These are phyloP conservation scores for Sporothrix phasma DNA, from an alignment of 2,329 filamentous ascomycete genomes.

Conservation along the genomic window DNA sequence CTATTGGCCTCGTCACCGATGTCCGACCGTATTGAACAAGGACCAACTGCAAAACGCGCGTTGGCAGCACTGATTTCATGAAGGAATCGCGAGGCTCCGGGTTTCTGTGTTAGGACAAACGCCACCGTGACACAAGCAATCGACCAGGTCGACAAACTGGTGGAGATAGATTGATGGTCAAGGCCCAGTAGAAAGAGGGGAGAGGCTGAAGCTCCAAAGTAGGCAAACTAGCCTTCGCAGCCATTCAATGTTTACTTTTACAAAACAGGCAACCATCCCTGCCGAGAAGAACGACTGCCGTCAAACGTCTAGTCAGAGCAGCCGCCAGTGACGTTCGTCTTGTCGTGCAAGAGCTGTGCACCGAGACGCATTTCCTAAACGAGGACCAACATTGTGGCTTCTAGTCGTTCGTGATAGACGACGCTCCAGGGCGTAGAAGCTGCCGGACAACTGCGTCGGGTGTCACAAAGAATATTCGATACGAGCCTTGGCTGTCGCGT, in stretches of 20 bases:
- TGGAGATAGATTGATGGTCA: background rate
- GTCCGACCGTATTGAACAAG: background rate
- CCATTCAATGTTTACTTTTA: background rate
- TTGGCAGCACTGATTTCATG: background rate
- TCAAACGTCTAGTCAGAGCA: background rate
- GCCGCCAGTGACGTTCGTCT: conserved; percentile 1
- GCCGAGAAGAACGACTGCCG: background rate
- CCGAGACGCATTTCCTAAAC: too few relatives aligned
- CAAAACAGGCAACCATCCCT: background rate
- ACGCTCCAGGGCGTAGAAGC: too few relatives aligned
- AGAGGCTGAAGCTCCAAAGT: background rate
- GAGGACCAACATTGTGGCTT: too few relatives aligned
- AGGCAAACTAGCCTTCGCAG: too few relatives aligned
- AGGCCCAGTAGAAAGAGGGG: background rate
- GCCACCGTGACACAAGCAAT: background rate
- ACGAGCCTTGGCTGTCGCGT: too few relatives aligned
- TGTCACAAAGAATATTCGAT: too few relatives aligned
- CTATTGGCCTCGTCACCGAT: background rate
- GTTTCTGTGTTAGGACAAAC: too few relatives aligned
- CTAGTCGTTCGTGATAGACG: too few relatives aligned
- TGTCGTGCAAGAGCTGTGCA: background rate
- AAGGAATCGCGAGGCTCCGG: background rate
- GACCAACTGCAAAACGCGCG: background rate
- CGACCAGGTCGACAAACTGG: background rate
- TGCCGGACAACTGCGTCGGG: too few relatives aligned